Evolutionary conservation across 768 basidiomycete genomes (phyloP).

Genomic region (Kwoniella sp.): DNA sequence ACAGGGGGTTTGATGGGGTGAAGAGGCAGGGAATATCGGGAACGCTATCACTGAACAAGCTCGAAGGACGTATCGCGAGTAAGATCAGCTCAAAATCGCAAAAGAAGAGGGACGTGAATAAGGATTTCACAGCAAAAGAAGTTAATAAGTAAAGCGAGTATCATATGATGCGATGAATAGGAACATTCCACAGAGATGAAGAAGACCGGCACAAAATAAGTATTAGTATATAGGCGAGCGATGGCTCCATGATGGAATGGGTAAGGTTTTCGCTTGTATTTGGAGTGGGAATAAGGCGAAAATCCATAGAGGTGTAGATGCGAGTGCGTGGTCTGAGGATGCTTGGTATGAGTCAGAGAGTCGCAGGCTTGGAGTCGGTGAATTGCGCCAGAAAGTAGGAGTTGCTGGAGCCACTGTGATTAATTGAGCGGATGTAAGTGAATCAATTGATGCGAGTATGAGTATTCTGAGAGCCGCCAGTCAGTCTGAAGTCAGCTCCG

Average conservation of each 20-base stretch:
- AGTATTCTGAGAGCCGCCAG: neutral
- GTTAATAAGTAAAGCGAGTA: neutral
- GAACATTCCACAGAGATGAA: neutral
- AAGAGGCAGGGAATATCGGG: neutral
- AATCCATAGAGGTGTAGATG: neutral
- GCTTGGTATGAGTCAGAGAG: too few relatives aligned
- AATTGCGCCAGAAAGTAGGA: too few relatives aligned
- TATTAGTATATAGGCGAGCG: too few relatives aligned
- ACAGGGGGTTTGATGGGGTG: neutral
- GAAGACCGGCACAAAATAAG: too few relatives aligned
- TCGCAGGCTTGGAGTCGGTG: too few relatives aligned
- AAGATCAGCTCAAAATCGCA: conserved; percentile 3
- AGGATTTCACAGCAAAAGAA: conserved; percentile 5
- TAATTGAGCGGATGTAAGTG: neutral
- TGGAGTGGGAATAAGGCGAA: neutral
- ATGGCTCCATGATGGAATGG: too few relatives aligned
- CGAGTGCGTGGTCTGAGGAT: too few relatives aligned
- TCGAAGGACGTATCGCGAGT: neutral
- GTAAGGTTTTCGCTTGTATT: too few relatives aligned
- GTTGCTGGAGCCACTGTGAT: too few relatives aligned
- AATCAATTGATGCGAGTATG: neutral
- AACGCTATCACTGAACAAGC: neutral
- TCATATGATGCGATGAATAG: neutral
- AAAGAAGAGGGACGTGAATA: neutral
- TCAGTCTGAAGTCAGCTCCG: neutral